Evolutionary conservation across 2,329 filamentous ascomycete species (phyloP), one percentile per base, ranked within the genome.

Genomic region (Botrytis tulipae): DNA sequence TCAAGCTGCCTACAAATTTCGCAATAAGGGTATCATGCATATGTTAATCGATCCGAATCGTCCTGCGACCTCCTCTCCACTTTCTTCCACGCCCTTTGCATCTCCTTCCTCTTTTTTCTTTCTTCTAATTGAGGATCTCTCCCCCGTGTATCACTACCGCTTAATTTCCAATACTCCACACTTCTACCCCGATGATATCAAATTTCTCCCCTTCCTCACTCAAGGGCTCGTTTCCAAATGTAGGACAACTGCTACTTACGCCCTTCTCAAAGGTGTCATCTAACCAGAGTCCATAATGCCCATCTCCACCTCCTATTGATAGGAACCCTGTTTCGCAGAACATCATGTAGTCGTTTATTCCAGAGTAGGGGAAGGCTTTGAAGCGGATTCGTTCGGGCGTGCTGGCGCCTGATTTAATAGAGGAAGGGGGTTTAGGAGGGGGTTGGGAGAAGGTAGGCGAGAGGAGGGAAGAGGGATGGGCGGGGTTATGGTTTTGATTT

Each of bases 291-390:
- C 96, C 96, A 81, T 96, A 98, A 78, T 93, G 92, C 0, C 96
- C 95, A 78, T 97, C 94, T 61, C 87, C 93, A 72, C 94, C 95
- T 18, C 96, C 96, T 32, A 98, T 87, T 79, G 93, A 96, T 61
- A 99, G 83, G 81, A 93, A 98, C 37, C 91, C 89, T 4, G 89
- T 86, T 83, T 98, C 94, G 83, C 95, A 98, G 79, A 97, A 92
- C 77, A 98, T 96, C 85, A 95, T 94, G 82, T 97, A 99, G 82
- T 98, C 96, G 82, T 99, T 98, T 59, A 97, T 89, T 8, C 96
- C 96, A 73, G 93, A 97, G 80, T 98, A 98, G 0, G 95, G 95
- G 79, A 98, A 99, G 0, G 95, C 95, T 83, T 97, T 98, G 87
- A 99, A 99, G 32, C 96, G 90, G 77, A 98, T 93, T 40, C 90